Evolutionary conservation across 495 filamentous ascomycete genomes (phyloP).

Genomic region (Lepidopterella palustris): DNA sequence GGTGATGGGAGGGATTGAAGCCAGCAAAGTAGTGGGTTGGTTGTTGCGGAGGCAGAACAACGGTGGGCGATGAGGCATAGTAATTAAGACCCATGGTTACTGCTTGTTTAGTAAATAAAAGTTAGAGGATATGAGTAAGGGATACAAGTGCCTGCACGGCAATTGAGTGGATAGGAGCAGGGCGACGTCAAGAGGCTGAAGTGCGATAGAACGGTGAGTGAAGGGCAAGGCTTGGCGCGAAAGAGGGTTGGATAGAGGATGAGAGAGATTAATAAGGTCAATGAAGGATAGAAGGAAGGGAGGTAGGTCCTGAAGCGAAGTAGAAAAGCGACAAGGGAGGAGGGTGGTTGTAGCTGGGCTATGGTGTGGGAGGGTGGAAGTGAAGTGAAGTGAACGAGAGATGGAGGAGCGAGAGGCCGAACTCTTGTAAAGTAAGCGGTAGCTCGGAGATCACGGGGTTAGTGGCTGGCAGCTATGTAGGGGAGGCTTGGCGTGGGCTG

Average conservation of each 20-base stretch:
- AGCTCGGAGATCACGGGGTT: conserved; percentile 10
- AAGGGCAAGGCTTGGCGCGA: conserved; percentile 3
- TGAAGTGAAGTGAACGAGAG: conserved; percentile 19
- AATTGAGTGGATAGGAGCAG: conserved; percentile 14
- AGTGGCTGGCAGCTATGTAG: not conserved
- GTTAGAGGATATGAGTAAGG: conserved; percentile 7
- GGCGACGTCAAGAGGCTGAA: conserved; percentile 3
- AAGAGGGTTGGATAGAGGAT: not conserved
- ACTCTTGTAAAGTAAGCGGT: conserved; percentile 22
- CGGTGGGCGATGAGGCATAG: conserved; percentile 30
- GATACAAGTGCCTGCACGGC: conserved; percentile 20
- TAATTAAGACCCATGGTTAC: conserved; percentile 34
- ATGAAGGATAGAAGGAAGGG: conserved; percentile 3
- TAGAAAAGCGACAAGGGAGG: not conserved
- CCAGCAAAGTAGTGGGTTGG: conserved; percentile 18
- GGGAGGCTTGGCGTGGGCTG: conserved; percentile 20
- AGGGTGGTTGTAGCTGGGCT: conserved; percentile 9
- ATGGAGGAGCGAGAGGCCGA: conserved; percentile 19
- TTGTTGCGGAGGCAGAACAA: conserved; percentile 29
- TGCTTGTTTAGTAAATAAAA: conserved; percentile 30
- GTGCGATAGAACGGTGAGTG: conserved; percentile 21
- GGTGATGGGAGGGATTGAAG: conserved; percentile 14
- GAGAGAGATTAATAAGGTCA: no score
- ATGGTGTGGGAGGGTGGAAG: conserved; percentile 5
- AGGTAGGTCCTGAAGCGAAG: conserved; percentile 13